phyloP scores from a whole-genome alignment of 139 green algal species.

The Coccomyxa sp. region DNA sequence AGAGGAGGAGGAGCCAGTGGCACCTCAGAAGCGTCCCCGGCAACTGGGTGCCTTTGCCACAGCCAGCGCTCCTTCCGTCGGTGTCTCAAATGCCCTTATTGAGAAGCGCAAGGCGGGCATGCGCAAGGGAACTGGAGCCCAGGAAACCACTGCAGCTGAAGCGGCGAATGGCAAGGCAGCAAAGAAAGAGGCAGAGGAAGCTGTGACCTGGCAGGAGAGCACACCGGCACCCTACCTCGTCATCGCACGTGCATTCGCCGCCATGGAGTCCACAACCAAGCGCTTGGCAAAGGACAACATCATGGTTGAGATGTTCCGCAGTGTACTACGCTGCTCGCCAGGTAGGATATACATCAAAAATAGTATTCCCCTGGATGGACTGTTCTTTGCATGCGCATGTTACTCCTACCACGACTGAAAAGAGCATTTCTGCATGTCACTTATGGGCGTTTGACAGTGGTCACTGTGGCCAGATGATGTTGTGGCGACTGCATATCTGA shows the following conservation, averaged over 20 bases:
- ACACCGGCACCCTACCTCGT: conserved; percentile 71
- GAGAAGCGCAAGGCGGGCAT: neutral
- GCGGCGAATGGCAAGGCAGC: neutral
- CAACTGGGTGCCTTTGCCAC: neutral
- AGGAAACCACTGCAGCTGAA: neutral
- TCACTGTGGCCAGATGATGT: conserved; percentile 44
- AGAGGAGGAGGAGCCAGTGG: neutral
- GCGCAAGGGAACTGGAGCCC: neutral
- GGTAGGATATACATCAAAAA: neutral
- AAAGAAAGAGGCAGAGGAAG: neutral
- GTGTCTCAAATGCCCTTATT: neutral
- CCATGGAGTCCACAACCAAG: conserved; percentile 67
- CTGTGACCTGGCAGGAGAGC: conserved; percentile 33
- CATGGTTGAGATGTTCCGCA: conserved; percentile 46
- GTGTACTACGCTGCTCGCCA: conserved; percentile 34
- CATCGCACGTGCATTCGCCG: conserved; percentile 32
- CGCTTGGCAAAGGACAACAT: conserved; percentile 55
- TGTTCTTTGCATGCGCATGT: neutral
- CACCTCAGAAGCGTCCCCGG: neutral
- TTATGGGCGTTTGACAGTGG: neutral
- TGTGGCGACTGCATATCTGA: conserved; percentile 67
- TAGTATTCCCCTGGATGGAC: too few species aligned
- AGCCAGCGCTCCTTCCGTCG: neutral
- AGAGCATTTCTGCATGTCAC: neutral
- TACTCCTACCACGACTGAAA: neutral